phyloP scores from a whole-genome alignment of 192 early-diverging fungal species.

The Coemansia aciculifera region DNA sequence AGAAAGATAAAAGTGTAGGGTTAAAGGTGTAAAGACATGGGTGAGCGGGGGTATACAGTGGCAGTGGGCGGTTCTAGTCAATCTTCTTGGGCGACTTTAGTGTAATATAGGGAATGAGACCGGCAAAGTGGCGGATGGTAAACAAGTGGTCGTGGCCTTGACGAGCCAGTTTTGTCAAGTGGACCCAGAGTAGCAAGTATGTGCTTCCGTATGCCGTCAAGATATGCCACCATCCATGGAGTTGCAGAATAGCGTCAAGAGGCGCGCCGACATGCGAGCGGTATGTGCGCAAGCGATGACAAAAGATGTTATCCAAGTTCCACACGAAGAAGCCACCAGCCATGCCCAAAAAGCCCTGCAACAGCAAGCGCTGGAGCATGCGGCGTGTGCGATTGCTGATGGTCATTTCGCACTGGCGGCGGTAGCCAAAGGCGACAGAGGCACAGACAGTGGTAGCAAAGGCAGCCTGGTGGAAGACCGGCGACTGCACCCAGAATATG shows the following conservation, averaged over 20 bases:
- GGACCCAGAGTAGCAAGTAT: conserved; percentile 47
- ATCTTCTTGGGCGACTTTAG: conserved; percentile 33
- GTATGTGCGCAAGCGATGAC: conserved; percentile 56
- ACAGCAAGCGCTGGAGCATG: conserved; percentile 17
- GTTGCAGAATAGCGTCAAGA: conserved; percentile 54
- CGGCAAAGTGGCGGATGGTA: conserved; percentile 26
- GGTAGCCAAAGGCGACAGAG: conserved; percentile 26
- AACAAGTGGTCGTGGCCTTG: conserved; percentile 44
- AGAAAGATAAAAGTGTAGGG: not conserved
- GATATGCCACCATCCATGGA: conserved; percentile 67
- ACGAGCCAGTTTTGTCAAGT: conserved; percentile 42
- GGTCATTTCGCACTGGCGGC: conserved; percentile 23
- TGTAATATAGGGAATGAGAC: conserved; percentile 37
- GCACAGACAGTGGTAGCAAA: conserved; percentile 33
- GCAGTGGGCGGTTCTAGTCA: conserved; percentile 19
- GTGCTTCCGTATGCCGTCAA: conserved; percentile 53
- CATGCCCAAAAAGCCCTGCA: conserved; percentile 35
- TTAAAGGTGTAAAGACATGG: not conserved
- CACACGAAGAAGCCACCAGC: conserved; percentile 63
- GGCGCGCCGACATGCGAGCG: conserved; percentile 56
- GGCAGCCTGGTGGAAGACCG: conserved; percentile 65
- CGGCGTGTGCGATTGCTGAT: conserved; percentile 24
- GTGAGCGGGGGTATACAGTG: not conserved
- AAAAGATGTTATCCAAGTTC: conserved; percentile 72
- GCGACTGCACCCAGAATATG: conserved; percentile 59